These are phyloP conservation scores for Juglanconis juglandina DNA, from an alignment of 2,329 filamentous ascomycete genomes.

Conservation along the genomic window DNA sequence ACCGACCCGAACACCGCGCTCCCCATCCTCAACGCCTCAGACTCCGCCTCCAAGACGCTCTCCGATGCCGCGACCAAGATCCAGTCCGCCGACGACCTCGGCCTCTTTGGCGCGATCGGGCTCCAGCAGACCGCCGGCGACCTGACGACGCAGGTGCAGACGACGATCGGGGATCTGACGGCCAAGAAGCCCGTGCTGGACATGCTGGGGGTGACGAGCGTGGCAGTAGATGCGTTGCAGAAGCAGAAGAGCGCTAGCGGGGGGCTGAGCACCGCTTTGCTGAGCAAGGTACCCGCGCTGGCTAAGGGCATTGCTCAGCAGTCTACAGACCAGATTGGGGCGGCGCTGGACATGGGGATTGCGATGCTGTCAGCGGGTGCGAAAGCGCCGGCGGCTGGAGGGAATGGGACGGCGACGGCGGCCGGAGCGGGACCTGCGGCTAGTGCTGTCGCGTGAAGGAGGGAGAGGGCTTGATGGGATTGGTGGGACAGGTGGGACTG, in stretches of 20 bases:
- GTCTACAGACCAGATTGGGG: conserved; percentile 6
- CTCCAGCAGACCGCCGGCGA: conserved; percentile 11
- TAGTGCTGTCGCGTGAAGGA: too few relatives aligned
- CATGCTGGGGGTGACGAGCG: conserved; percentile 6
- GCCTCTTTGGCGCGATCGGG: conserved; percentile 25
- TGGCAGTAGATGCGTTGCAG: conserved; percentile 2
- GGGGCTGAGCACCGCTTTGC: conserved; percentile 3
- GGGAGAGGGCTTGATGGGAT: too few relatives aligned
- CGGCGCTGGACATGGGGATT: conserved; percentile 8
- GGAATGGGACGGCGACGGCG: not conserved
- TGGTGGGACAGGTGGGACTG: too few relatives aligned
- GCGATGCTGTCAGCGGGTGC: not conserved
- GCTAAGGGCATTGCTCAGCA: conserved; percentile 10
- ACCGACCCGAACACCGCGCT: conserved; percentile 7
- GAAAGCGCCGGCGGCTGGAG: not conserved
- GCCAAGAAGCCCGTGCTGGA: conserved; percentile 12
- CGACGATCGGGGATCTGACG: conserved; percentile 9
- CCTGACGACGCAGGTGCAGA: conserved; percentile 10
- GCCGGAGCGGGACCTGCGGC: too few relatives aligned
- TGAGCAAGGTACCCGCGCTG: conserved; percentile 12
- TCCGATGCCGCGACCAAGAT: conserved; percentile 7
- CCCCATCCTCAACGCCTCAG: conserved; percentile 7
- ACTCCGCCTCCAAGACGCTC: conserved; percentile 4
- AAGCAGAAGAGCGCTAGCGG: conserved; percentile 2
- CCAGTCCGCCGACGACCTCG: conserved; percentile 1